Conservation (phyloP, 2,329 filamentous ascomycete genomes). For the Ophiostoma perfectum region DNA sequence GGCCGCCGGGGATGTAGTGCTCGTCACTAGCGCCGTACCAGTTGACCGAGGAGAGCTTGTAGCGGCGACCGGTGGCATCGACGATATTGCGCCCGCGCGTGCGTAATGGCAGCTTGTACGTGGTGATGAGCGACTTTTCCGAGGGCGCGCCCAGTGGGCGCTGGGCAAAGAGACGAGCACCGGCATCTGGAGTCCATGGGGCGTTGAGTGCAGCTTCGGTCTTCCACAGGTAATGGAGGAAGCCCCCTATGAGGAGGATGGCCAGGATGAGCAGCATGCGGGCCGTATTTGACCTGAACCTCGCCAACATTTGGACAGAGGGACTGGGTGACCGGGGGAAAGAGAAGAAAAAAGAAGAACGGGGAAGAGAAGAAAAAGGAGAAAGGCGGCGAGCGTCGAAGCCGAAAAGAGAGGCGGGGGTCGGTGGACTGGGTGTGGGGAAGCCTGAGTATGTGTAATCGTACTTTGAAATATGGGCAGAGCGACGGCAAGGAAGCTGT, state of each 20-base stretch:
- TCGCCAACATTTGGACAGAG: conserved; percentile 18
- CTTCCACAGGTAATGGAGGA: conserved; percentile 42
- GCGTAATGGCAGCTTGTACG: conserved; percentile 53
- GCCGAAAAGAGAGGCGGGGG: not conserved
- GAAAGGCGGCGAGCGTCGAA: not conserved
- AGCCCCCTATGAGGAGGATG: conserved; percentile 36
- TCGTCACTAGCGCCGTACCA: conserved; percentile 68
- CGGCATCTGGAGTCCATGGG: conserved; percentile 48
- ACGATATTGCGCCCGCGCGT: conserved; percentile 57
- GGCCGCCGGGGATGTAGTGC: conserved; percentile 57
- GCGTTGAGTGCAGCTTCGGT: conserved; percentile 41
- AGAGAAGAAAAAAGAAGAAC: not conserved
- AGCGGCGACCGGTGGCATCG: conserved; percentile 50
- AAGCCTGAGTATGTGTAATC: not conserved
- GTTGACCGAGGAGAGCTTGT: conserved; percentile 61
- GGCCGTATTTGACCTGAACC: conserved; percentile 25
- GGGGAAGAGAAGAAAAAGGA: not conserved
- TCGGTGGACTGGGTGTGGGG: not conserved
- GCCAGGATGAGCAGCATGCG: conserved; percentile 38
- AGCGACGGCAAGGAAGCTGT: not conserved
- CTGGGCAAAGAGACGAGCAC: conserved; percentile 44
- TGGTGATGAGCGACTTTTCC: conserved; percentile 40
- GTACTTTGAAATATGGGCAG: not conserved
- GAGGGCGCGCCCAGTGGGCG: conserved; percentile 44
- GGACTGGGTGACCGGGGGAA: not conserved